Percentiles rank a stretch among this genome's conserved stretches.
Conservation (phyloP, 1,139 yeast species). For the Zhuliangozyma parablackwelliae region DNA sequence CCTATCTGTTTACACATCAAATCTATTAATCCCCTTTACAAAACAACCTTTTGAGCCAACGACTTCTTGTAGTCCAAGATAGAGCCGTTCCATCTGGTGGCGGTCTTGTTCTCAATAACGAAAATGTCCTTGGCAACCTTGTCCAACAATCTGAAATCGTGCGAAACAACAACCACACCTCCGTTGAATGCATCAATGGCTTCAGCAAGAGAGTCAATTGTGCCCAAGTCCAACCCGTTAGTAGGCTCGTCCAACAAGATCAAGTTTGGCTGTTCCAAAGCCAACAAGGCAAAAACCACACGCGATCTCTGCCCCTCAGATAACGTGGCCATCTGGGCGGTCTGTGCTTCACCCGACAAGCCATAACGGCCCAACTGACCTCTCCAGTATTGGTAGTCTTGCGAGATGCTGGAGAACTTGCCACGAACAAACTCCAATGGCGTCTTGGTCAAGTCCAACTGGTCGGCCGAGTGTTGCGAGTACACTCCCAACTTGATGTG, state of each 20-base stretch:
- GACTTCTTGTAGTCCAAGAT: slow-evolving; percentile 90
- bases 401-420: slow-evolving; percentile 82
- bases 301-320: slow-evolving; percentile 99
- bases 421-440: slow-evolving; percentile 97
- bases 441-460: slow-evolving; percentile 89
- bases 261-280: slow-evolving; percentile 93
- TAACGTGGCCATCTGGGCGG: slow-evolving; percentile 96
- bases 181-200: slow-evolving; percentile 94
- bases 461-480: slow-evolving; percentile 98
- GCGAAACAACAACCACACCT: slow-evolving; percentile 98
- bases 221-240: slow-evolving; percentile 96
- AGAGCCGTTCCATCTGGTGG: slow-evolving; percentile 92
- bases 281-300: slow-evolving; percentile 94
- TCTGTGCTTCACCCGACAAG: slow-evolving; percentile 97
- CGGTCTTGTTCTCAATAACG: slow-evolving; percentile 91
- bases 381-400: slow-evolving; percentile 99
- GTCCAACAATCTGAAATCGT: slow-evolving; percentile 97
- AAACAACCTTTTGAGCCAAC: slow-evolving; percentile 80
- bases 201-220: slow-evolving; percentile 95
- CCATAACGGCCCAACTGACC: slow-evolving; percentile 97
- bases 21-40: background rate
- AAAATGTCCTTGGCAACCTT: slow-evolving; percentile 96
- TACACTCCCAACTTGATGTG: slow-evolving; percentile 74
- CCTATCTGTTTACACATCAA: too few species aligned
- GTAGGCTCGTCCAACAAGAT: slow-evolving; percentile 98